phyloP scores from a whole-genome alignment of 2,329 filamentous ascomycete genomes.

The Amauroascus niger region DNA sequence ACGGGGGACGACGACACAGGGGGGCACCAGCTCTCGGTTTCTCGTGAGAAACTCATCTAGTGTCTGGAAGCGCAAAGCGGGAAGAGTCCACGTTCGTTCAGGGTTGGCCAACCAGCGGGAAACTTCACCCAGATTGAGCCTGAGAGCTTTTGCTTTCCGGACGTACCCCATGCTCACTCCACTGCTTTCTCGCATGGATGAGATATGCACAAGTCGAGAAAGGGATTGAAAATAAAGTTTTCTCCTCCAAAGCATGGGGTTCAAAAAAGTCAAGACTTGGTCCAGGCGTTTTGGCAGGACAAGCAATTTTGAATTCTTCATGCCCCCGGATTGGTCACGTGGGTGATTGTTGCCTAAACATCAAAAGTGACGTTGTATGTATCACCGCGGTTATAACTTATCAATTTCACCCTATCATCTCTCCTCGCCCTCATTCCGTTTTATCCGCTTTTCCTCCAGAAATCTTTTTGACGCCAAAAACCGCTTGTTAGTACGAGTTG shows the following conservation, averaged over 20 bases:
- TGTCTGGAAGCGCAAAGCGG: neutral
- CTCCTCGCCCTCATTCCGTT: neutral
- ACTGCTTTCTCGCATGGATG: neutral
- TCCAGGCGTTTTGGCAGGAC: slow-evolving; percentile 1
- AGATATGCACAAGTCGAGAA: neutral
- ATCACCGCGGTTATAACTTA: neutral
- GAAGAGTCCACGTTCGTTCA: neutral
- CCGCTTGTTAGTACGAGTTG: too few relatives aligned
- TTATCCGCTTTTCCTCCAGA: too few relatives aligned
- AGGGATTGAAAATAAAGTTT: neutral
- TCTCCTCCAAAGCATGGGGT: neutral
- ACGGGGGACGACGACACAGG: neutral
- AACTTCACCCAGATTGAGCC: neutral
- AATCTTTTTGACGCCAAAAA: too few relatives aligned
- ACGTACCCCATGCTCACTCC: neutral
- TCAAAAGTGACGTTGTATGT: neutral
- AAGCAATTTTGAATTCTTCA: slow-evolving; percentile 1
- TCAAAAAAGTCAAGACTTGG: slow-evolving; percentile 7
- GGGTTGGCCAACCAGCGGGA: neutral
- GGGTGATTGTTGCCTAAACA: neutral
- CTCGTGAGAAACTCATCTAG: too few relatives aligned
- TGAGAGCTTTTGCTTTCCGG: neutral
- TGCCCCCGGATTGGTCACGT: neutral
- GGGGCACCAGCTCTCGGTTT: neutral
- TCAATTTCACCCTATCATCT: neutral